A percentile compares a stretch with the other conserved stretches of the same genome.
Evolutionary conservation across 1,284 basidiomycete species (phyloP).

Genomic region (Meira nashicola): DNA sequence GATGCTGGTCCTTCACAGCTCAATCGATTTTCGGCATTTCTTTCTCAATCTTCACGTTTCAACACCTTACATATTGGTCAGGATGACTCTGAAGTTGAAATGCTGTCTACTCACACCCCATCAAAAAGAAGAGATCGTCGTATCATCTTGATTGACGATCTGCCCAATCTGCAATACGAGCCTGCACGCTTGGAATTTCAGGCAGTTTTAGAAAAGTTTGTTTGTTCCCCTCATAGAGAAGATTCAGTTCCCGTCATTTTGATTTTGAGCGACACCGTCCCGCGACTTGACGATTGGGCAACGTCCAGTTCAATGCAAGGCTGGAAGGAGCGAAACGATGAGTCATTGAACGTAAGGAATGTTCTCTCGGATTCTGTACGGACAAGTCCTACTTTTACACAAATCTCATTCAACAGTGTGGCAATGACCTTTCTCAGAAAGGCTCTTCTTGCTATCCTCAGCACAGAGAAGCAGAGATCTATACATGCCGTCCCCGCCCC

Average conservation of each 20-base stretch:
- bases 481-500: constrained; percentile 5
- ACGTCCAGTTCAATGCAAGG: constrained; percentile 58
- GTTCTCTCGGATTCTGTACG: constrained; percentile 65
- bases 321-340: constrained; percentile 52
- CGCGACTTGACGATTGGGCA: constrained; percentile 56
- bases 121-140: constrained; percentile 17
- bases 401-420: constrained; percentile 79
- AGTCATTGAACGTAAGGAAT: constrained; percentile 63
- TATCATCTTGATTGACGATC: constrained; percentile 79
- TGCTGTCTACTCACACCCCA: neutral
- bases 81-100: neutral
- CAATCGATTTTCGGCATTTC: constrained; percentile 38
- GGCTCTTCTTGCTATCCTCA: constrained; percentile 58
- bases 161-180: constrained; percentile 70
- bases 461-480: constrained; percentile 49
- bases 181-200: constrained; percentile 74
- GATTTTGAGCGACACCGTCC: constrained; percentile 70
- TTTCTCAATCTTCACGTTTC: constrained; percentile 27
- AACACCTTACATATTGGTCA: constrained; percentile 1
- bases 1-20: too few species aligned
- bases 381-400: constrained; percentile 64
- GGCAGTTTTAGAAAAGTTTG: constrained; percentile 57
- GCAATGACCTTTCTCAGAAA: constrained; percentile 77
- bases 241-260: constrained; percentile 65
- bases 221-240: too few species aligned